phyloP scores from a whole-genome alignment of 495 filamentous ascomycete genomes.

The Endocarpon pusillum region DNA sequence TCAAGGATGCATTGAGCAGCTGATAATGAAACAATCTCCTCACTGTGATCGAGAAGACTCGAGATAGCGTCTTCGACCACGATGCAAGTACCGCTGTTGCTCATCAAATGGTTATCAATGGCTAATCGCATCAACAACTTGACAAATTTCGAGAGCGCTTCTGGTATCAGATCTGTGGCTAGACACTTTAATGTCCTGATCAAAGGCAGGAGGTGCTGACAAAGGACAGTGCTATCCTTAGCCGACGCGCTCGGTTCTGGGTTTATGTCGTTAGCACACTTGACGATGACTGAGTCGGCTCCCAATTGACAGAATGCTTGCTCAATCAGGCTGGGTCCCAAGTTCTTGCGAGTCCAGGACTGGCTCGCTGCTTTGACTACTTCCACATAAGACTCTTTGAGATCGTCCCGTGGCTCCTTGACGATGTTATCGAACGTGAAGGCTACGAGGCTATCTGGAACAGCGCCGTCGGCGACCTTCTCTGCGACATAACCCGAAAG shows the following conservation, averaged over 20 bases:
- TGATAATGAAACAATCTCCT: conserved; percentile 5
- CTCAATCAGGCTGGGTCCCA: too few species aligned
- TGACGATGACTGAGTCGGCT: neutral
- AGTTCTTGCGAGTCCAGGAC: too few species aligned
- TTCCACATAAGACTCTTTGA: conserved; percentile 48
- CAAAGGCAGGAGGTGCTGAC: too few species aligned
- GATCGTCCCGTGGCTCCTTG: conserved; percentile 37
- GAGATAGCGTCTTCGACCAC: conserved; percentile 30
- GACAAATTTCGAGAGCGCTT: too few species aligned
- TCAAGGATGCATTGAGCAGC: conserved; percentile 37
- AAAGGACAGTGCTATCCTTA: conserved; percentile 18
- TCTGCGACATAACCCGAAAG: conserved; percentile 50
- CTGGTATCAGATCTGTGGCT: too few species aligned
- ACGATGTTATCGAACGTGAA: conserved; percentile 54
- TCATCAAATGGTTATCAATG: conserved; percentile 35
- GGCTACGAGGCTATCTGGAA: conserved; percentile 52
- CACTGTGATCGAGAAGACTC: conserved; percentile 1
- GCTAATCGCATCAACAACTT: conserved; percentile 32
- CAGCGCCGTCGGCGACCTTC: conserved; percentile 30
- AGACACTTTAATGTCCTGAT: too few species aligned
- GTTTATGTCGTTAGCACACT: conserved; percentile 1
- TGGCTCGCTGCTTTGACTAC: conserved; percentile 32
- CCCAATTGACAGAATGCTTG: too few species aligned
- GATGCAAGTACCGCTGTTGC: conserved; percentile 20
- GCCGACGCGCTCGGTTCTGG: conserved; percentile 9